phyloP scores from a whole-genome alignment of 352 stramenopile genomes.

The Phytopythium ostracodes region DNA sequence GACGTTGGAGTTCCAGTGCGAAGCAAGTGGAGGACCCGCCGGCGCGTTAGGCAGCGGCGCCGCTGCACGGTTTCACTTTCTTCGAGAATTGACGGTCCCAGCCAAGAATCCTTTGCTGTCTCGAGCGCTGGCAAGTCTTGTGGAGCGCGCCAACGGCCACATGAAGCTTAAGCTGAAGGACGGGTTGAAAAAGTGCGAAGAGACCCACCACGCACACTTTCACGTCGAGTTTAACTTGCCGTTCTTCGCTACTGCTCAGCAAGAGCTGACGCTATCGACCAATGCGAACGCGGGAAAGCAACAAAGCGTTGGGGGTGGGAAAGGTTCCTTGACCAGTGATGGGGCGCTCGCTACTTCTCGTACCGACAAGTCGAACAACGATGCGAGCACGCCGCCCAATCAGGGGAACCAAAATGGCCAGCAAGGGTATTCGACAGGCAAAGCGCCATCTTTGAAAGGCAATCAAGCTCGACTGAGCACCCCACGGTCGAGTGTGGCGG shows the following conservation, averaged over 20 bases:
- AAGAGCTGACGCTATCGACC: constrained; percentile 37
- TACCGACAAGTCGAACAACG: constrained; percentile 7
- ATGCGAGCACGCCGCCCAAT: not conserved
- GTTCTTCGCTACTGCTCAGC: constrained; percentile 67
- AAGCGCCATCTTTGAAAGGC: constrained; percentile 13
- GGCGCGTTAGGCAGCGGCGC: constrained; percentile 2
- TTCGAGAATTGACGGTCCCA: constrained; percentile 75
- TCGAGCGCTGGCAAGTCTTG: constrained; percentile 57
- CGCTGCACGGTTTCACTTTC: constrained; percentile 37
- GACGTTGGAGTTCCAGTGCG: constrained; percentile 78
- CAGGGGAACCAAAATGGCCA: constrained; percentile 3
- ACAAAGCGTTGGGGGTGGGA: not conserved
- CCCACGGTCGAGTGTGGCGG: constrained; percentile 29
- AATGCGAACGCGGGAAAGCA: not conserved
- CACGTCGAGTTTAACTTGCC: constrained; percentile 84
- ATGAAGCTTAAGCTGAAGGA: constrained; percentile 76
- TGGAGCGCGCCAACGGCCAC: constrained; percentile 65
- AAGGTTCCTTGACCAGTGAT: not conserved
- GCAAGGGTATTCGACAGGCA: constrained; percentile 16
- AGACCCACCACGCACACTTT: constrained; percentile 61
- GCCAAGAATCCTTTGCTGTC: constrained; percentile 77
- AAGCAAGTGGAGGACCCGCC: constrained; percentile 20
- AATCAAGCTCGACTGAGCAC: constrained; percentile 52
- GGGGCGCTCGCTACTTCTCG: not conserved
- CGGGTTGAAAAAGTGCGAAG: constrained; percentile 72